Percentiles rank a stretch among this genome's conserved stretches.
Conservation (phyloP, 257 asterid species). For the Rehmannia glutinosa region DNA sequence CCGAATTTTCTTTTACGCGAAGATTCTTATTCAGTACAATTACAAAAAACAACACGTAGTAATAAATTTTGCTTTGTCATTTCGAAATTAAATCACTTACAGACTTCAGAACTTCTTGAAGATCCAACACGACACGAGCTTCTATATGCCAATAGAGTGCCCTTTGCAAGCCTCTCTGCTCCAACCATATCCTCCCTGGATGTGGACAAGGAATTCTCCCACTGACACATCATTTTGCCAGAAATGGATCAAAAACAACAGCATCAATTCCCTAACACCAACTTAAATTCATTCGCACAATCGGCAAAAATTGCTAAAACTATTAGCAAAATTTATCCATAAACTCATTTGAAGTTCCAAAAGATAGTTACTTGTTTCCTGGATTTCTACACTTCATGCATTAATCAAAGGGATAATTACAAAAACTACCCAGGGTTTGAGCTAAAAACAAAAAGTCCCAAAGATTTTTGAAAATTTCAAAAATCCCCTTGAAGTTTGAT, state of each 20-base stretch:
- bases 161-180: slow-evolving; percentile 94
- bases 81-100: slow-evolving; percentile 39
- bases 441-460: too few relatives aligned
- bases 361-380: too few relatives aligned
- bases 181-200: slow-evolving; percentile 95
- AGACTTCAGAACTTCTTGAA: slow-evolving; percentile 60
- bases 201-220: slow-evolving; percentile 86
- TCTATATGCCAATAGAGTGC: slow-evolving; percentile 96
- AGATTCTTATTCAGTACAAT: not conserved
- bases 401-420: too few relatives aligned
- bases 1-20: slow-evolving; percentile 11
- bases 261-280: not conserved
- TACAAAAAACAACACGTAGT: not conserved
- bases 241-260: not conserved
- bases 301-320: not conserved
- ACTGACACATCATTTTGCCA: slow-evolving; percentile 33
- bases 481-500: too few relatives aligned
- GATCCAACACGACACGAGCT: slow-evolving; percentile 95
- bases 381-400: not conserved
- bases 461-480: too few relatives aligned
- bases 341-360: too few relatives aligned
- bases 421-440: too few relatives aligned
- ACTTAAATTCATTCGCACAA: not conserved
- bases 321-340: too few relatives aligned
- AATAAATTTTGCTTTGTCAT: not conserved